These are phyloP conservation scores for Trichoderma brevicompactum DNA, from an alignment of 2,329 filamentous ascomycete species.

Conservation along the genomic window DNA sequence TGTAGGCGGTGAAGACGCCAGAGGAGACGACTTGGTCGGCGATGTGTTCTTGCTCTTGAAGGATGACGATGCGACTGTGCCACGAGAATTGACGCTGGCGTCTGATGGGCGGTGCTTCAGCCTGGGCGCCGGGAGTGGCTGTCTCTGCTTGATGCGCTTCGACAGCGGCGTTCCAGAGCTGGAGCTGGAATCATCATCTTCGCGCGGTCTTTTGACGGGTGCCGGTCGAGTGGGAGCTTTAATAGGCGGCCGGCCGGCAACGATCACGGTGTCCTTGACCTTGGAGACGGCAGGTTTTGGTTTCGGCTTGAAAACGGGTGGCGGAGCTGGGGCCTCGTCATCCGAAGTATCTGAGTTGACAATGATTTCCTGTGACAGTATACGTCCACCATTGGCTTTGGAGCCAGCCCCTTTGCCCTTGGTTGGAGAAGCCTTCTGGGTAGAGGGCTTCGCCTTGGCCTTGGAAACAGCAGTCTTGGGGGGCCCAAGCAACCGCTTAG, in stretches of 20 bases:
- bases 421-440: slow-evolving; percentile 44
- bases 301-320: slow-evolving; percentile 40
- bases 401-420: slow-evolving; percentile 46
- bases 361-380: slow-evolving; percentile 61
- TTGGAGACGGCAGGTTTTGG: slow-evolving; percentile 39
- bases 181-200: slow-evolving; percentile 60
- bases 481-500: slow-evolving; percentile 56
- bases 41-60: slow-evolving; percentile 59
- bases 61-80: slow-evolving; percentile 44
- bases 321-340: slow-evolving; percentile 46
- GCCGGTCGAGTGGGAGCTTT: slow-evolving; percentile 43
- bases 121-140: slow-evolving; percentile 41
- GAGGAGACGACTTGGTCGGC: slow-evolving; percentile 65
- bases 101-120: slow-evolving; percentile 56
- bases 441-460: slow-evolving; percentile 39
- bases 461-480: slow-evolving; percentile 35
- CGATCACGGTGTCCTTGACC: slow-evolving; percentile 41
- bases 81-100: slow-evolving; percentile 50
- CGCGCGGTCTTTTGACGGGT: slow-evolving; percentile 56
- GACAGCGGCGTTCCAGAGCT: slow-evolving; percentile 63
- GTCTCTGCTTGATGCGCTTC: slow-evolving; percentile 60
- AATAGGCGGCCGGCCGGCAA: slow-evolving; percentile 42
- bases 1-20: slow-evolving; percentile 68
- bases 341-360: slow-evolving; percentile 61
- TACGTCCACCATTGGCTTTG: slow-evolving; percentile 49